These are phyloP conservation scores for Blastocladiella britannica DNA, from an alignment of 192 early-diverging fungal genomes.

Conservation along the genomic window DNA sequence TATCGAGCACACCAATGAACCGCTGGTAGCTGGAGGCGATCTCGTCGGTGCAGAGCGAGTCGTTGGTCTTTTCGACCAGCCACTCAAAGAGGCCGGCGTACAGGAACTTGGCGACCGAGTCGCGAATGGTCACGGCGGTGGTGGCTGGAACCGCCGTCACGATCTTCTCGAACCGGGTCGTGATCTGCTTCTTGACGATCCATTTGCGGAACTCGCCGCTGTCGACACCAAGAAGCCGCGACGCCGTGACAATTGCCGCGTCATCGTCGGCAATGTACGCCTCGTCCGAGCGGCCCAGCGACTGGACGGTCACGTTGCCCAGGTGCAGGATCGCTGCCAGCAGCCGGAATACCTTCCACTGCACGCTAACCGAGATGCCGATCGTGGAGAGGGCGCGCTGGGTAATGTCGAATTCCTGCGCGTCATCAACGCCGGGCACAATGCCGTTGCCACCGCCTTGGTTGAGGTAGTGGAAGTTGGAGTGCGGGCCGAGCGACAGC, in stretches of 20 bases:
- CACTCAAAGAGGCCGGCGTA: slow-evolving; percentile 93
- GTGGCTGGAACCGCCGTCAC: slow-evolving; percentile 46
- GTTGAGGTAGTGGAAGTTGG: slow-evolving; percentile 64
- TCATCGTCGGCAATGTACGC: slow-evolving; percentile 60
- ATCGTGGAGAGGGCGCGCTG: slow-evolving; percentile 64
- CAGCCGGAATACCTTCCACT: slow-evolving; percentile 77
- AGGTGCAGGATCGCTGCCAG: slow-evolving; percentile 84
- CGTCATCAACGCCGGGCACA: slow-evolving; percentile 78
- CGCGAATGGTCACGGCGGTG: slow-evolving; percentile 58
- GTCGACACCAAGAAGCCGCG: slow-evolving; percentile 57
- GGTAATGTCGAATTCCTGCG: slow-evolving; percentile 72
- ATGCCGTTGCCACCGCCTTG: slow-evolving; percentile 59
- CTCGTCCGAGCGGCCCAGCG: slow-evolving; percentile 34
- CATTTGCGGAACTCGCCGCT: slow-evolving; percentile 70
- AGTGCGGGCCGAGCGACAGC: slow-evolving; percentile 52
- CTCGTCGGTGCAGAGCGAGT: slow-evolving; percentile 30
- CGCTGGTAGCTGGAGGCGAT: slow-evolving; percentile 15
- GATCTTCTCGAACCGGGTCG: slow-evolving; percentile 79
- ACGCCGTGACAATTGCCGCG: slow-evolving; percentile 42
- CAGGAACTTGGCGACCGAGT: slow-evolving; percentile 92
- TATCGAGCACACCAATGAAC: slow-evolving; percentile 98
- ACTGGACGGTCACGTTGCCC: slow-evolving; percentile 78
- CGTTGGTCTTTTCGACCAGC: slow-evolving; percentile 78
- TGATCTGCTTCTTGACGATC: slow-evolving; percentile 83
- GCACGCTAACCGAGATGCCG: slow-evolving; percentile 57